Conservation (phyloP, 2,329 filamentous ascomycete species). For the Neocatenulostroma microsporum region DNA sequence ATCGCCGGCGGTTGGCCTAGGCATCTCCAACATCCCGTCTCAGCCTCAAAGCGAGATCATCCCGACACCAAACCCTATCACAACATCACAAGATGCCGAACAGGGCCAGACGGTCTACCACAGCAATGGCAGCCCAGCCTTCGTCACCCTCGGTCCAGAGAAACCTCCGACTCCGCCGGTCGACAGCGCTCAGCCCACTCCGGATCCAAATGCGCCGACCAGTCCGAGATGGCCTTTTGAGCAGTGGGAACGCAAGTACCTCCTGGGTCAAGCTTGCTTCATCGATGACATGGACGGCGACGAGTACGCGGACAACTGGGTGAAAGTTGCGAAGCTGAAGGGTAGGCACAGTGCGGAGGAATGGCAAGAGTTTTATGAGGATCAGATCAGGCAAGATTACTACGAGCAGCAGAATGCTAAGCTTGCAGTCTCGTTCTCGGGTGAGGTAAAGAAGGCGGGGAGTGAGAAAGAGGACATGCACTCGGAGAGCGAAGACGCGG, state of each 20-base stretch:
- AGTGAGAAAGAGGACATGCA: neutral
- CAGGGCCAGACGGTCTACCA: neutral
- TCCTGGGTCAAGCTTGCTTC: slow-evolving; percentile 14
- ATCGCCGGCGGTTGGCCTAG: slow-evolving; percentile 1
- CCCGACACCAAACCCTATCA: neutral
- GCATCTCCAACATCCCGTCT: neutral
- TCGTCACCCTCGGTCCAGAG: no score
- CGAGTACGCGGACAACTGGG: slow-evolving; percentile 11
- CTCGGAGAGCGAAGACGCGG: neutral
- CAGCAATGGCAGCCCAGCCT: no score
- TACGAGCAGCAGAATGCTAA: slow-evolving; percentile 8
- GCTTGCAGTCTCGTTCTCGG: neutral
- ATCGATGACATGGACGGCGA: slow-evolving; percentile 15
- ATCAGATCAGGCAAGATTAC: slow-evolving; percentile 15
- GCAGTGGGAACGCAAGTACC: slow-evolving; percentile 13
- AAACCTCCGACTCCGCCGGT: no score
- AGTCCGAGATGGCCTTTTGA: neutral
- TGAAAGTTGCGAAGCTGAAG: slow-evolving; percentile 8
- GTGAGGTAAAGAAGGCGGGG: neutral
- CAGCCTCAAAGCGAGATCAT: neutral
- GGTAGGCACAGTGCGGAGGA: slow-evolving; percentile 12
- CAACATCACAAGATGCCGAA: neutral
- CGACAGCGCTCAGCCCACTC: no score
- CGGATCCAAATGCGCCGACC: no score
- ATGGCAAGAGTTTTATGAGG: slow-evolving; percentile 19